These are phyloP conservation scores for Leptographium lundbergii DNA, from an alignment of 2,329 filamentous ascomycete species.

Conservation along the genomic window DNA sequence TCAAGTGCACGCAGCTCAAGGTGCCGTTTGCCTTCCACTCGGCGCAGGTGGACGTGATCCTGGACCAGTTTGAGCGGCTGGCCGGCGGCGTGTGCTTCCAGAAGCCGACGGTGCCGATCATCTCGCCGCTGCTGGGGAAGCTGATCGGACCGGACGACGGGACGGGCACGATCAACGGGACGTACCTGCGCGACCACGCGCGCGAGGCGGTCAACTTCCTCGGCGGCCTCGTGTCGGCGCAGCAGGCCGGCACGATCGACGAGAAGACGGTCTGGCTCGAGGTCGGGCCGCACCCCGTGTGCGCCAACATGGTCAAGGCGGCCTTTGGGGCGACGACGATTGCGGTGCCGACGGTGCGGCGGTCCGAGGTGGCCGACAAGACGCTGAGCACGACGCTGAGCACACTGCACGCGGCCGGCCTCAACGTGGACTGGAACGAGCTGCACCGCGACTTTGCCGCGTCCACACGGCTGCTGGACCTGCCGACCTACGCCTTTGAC, in stretches of 20 bases:
- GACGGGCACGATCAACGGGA: slow-evolving; percentile 28
- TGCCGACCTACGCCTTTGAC: slow-evolving; percentile 62
- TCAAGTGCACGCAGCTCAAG: slow-evolving; percentile 32
- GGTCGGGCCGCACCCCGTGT: slow-evolving; percentile 62
- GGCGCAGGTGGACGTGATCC: slow-evolving; percentile 39
- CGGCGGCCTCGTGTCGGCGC: slow-evolving; percentile 45
- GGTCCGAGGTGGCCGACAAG: slow-evolving; percentile 51
- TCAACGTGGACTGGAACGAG: slow-evolving; percentile 58
- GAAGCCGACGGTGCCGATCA: slow-evolving; percentile 41
- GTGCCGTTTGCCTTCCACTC: slow-evolving; percentile 44
- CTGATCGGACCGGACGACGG: slow-evolving; percentile 37
- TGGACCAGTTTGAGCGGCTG: slow-evolving; percentile 43
- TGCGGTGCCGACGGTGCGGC: slow-evolving; percentile 47
- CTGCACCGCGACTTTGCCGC: slow-evolving; percentile 41
- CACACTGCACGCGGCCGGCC: slow-evolving; percentile 46
- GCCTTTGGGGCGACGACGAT: slow-evolving; percentile 42
- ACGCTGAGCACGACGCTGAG: slow-evolving; percentile 46
- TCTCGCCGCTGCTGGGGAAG: slow-evolving; percentile 54
- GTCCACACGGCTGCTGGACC: slow-evolving; percentile 36
- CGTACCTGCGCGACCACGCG: slow-evolving; percentile 53
- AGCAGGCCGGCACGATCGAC: slow-evolving; percentile 45
- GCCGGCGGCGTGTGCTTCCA: slow-evolving; percentile 25
- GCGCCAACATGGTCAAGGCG: slow-evolving; percentile 54
- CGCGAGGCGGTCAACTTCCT: slow-evolving; percentile 60
- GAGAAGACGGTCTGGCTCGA: slow-evolving; percentile 61